Conservation (phyloP, 441 rosid species). For the Gossypium gossypioides region DNA sequence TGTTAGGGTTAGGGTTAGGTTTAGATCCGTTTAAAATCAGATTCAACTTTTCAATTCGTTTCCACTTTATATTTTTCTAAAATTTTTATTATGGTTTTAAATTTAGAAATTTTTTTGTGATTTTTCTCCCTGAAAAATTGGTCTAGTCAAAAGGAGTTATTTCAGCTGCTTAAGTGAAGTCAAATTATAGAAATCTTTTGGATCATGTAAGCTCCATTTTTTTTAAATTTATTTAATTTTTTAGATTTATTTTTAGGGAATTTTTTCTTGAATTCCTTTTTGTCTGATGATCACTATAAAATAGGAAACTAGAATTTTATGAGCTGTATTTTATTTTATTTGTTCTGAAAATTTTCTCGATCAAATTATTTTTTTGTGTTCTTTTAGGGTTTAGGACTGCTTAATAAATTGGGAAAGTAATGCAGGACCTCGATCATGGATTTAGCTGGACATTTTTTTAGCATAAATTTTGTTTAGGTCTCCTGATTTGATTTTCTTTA, state of each 20-base stretch:
- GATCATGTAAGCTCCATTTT: conserved; percentile 41
- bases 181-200: conserved; percentile 33
- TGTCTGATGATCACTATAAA: background rate
- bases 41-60: background rate
- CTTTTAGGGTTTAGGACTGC: background rate
- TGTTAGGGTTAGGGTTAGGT: conserved; percentile 29
- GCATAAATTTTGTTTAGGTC: background rate
- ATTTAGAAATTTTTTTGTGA: background rate
- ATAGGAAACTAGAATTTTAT: background rate
- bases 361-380: background rate
- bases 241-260: background rate
- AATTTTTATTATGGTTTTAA: conserved; percentile 11
- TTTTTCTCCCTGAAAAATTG: conserved; percentile 17
- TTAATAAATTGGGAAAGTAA: background rate
- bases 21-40: conserved; percentile 42
- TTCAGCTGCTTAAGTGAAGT: conserved; percentile 33
- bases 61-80: background rate
- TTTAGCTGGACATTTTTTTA: background rate
- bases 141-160: conserved; percentile 29
- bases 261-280: background rate
- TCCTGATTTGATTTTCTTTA: background rate
- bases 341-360: conserved; percentile 8
- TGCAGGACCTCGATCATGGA: conserved; percentile 13
- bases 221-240: background rate
- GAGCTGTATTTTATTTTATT: background rate